Evolutionary conservation across 352 stramenopile species (phyloP).

Genomic region (Globisporangium sylvaticum): DNA sequence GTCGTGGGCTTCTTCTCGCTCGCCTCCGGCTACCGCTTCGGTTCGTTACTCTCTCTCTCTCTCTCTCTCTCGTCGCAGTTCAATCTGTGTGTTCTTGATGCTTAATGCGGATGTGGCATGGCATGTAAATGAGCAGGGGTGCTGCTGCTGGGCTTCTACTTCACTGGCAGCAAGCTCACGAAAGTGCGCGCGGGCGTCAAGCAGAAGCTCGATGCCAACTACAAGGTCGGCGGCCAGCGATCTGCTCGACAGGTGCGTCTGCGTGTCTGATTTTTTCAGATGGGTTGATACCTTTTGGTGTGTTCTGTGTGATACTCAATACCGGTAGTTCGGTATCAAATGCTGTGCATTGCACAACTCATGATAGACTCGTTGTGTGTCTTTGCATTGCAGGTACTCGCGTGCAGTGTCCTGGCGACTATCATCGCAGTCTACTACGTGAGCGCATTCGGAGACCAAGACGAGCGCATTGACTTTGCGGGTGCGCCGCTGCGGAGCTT

Average conservation of each 20-base stretch:
- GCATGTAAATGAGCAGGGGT: slow-evolving; percentile 31
- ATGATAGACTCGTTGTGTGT: not conserved
- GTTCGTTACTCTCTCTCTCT: slow-evolving; percentile 17
- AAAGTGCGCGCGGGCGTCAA: slow-evolving; percentile 61
- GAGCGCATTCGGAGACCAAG: slow-evolving; percentile 35
- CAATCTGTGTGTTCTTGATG: not conserved
- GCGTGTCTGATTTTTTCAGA: no score
- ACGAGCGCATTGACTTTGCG: slow-evolving; percentile 36
- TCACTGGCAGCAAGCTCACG: slow-evolving; percentile 83
- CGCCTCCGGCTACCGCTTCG: slow-evolving; percentile 59
- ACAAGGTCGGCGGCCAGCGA: slow-evolving; percentile 78
- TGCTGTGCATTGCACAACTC: not conserved
- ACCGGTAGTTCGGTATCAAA: not conserved
- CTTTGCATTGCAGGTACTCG: slow-evolving; percentile 52
- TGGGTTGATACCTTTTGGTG: not conserved
- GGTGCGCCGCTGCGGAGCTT: slow-evolving; percentile 31
- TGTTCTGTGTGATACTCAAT: not conserved
- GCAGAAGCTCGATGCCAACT: slow-evolving; percentile 61
- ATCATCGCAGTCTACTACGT: slow-evolving; percentile 58
- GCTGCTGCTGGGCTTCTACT: slow-evolving; percentile 83
- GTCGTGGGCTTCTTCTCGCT: slow-evolving; percentile 69
- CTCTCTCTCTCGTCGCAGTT: not conserved
- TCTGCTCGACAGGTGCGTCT: slow-evolving; percentile 38
- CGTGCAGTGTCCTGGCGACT: slow-evolving; percentile 65
- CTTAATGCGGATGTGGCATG: not conserved